Conservation (phyloP, 306 rosid genomes). For the Arachis stenosperma region DNA sequence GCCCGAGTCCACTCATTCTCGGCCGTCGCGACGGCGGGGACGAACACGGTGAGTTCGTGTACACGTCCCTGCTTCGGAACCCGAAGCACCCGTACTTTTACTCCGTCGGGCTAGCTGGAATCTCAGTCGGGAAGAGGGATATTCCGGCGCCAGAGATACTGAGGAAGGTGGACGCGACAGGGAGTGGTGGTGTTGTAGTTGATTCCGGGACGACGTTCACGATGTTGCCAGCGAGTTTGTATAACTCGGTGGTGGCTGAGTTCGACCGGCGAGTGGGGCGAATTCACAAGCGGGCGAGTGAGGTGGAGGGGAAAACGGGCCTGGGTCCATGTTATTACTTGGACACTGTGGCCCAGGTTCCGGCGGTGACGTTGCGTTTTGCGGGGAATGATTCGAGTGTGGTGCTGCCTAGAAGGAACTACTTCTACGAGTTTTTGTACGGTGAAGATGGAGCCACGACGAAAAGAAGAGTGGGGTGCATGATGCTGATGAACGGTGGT, state of each 20-base stretch:
- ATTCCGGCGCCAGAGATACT: constrained; percentile 69
- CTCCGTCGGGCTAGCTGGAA: constrained; percentile 71
- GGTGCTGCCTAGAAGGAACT: constrained; percentile 73
- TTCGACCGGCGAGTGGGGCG: constrained; percentile 67
- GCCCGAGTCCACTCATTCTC: constrained; percentile 85
- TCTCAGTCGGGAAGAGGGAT: constrained; percentile 58
- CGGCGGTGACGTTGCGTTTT: constrained; percentile 66
- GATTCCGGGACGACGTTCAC: constrained; percentile 95
- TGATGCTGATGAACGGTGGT: constrained; percentile 96
- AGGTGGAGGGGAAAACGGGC: constrained; percentile 69
- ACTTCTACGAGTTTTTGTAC: constrained; percentile 76
- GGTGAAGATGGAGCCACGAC: constrained; percentile 49
- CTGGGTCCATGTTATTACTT: constrained; percentile 76
- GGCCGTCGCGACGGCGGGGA: constrained; percentile 48
- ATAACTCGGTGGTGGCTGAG: constrained; percentile 67
- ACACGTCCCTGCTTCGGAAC: constrained; percentile 75
- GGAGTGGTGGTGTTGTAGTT: constrained; percentile 82
- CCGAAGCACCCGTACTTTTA: constrained; percentile 88
- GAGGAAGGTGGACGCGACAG: constrained; percentile 54
- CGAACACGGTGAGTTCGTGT: constrained; percentile 48
- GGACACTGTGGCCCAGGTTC: constrained; percentile 48
- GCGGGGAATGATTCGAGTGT: constrained; percentile 68
- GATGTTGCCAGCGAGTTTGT: constrained; percentile 74
- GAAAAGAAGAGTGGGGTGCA: constrained; percentile 72
- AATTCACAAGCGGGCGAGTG: constrained; percentile 63